phyloP scores from a whole-genome alignment of 2,329 filamentous ascomycete genomes.

The Ceratocystis papillata region DNA sequence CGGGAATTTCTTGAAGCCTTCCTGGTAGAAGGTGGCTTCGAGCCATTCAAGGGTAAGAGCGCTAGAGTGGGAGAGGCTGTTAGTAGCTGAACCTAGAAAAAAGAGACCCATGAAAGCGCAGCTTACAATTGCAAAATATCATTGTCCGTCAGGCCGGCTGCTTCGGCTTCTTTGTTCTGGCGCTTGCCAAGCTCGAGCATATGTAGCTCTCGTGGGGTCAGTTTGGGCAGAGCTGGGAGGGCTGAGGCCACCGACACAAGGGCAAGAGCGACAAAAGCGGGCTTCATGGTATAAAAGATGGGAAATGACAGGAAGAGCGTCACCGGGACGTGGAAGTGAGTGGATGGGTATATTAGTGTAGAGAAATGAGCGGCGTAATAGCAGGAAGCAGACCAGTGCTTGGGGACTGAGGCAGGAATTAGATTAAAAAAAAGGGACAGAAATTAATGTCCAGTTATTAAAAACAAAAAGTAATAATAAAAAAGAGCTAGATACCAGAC shows the following conservation, averaged over 20 bases:
- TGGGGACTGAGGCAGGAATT: slow-evolving; percentile 30
- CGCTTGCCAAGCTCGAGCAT: slow-evolving; percentile 41
- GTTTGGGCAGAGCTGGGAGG: slow-evolving; percentile 37
- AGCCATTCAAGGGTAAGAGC: slow-evolving; percentile 65
- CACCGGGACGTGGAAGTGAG: slow-evolving; percentile 29
- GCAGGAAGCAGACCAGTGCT: slow-evolving; percentile 43
- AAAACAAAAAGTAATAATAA: slow-evolving; percentile 26
- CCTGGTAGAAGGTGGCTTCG: slow-evolving; percentile 60
- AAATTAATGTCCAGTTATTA: slow-evolving; percentile 28
- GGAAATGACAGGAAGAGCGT: slow-evolving; percentile 6
- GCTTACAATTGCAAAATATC: slow-evolving; percentile 51
- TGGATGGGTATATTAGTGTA: slow-evolving; percentile 27
- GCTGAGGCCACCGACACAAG: slow-evolving; percentile 40
- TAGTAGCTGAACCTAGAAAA: background rate
- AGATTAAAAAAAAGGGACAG: slow-evolving; percentile 26
- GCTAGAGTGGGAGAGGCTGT: slow-evolving; percentile 28
- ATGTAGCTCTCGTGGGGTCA: slow-evolving; percentile 37
- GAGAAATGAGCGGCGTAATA: slow-evolving; percentile 27
- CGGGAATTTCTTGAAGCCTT: slow-evolving; percentile 58
- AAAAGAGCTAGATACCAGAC: slow-evolving; percentile 25
- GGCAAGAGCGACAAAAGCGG: slow-evolving; percentile 34
- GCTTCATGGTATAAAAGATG: slow-evolving; percentile 35
- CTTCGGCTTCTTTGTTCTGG: slow-evolving; percentile 40
- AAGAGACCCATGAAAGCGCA: background rate
- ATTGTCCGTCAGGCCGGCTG: slow-evolving; percentile 40